A percentile compares a stretch with the other conserved stretches of the same genome.
Conservation (phyloP, 768 basidiomycete species). For the Auriscalpium orientale region DNA sequence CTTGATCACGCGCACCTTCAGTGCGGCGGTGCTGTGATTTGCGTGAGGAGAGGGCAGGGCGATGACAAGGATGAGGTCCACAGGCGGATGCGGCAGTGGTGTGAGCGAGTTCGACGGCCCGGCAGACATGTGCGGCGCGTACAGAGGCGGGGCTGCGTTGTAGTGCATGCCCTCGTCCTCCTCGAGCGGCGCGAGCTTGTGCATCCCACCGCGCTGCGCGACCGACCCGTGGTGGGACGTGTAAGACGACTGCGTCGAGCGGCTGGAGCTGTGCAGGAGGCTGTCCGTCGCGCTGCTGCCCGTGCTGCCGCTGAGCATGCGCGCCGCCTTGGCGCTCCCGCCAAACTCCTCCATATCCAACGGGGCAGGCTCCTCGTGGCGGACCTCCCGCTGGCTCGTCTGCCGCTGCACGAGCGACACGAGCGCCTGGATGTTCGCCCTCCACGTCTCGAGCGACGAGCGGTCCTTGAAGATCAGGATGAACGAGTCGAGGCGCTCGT, state of each 20-base stretch:
- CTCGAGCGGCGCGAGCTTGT: slow-evolving; percentile 14
- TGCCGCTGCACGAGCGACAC: slow-evolving; percentile 64
- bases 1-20: slow-evolving; percentile 87
- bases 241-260: slow-evolving; percentile 67
- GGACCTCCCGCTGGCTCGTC: slow-evolving; percentile 25
- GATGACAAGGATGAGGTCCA: slow-evolving; percentile 90
- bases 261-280: slow-evolving; percentile 50
- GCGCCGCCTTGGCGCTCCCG: slow-evolving; percentile 64
- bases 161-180: slow-evolving; percentile 11
- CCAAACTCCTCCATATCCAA: slow-evolving; percentile 61
- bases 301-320: slow-evolving; percentile 72
- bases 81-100: slow-evolving; percentile 76
- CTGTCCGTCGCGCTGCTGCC: slow-evolving; percentile 51
- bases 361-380: slow-evolving; percentile 24
- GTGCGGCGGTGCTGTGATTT: slow-evolving; percentile 67
- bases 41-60: slow-evolving; percentile 73
- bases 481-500: slow-evolving; percentile 87
- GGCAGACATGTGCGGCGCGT: slow-evolving; percentile 54
- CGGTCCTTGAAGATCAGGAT: slow-evolving; percentile 93
- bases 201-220: slow-evolving; percentile 5
- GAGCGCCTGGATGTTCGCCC: slow-evolving; percentile 69
- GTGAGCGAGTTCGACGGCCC: slow-evolving; percentile 75
- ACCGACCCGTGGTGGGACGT: slow-evolving; percentile 38
- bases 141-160: slow-evolving; percentile 5
- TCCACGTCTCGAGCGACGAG: slow-evolving; percentile 86